Base-by-base conservation (phyloP, 2,329 filamentous ascomycete genomes). In the Epichloe elymi region DNA sequence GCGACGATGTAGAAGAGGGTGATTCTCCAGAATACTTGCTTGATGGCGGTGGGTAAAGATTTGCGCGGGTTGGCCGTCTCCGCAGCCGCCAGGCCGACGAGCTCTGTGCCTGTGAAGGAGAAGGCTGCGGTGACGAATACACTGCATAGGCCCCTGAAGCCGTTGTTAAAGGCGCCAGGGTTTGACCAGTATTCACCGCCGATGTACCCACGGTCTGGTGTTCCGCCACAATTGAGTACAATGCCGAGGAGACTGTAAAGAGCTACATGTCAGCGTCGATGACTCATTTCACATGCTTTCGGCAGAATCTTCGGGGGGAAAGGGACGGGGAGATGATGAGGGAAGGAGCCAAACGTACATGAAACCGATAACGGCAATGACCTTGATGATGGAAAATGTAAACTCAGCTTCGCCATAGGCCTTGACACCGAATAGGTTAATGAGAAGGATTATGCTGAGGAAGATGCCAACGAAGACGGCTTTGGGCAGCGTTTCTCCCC, bases 21-120 rank as follows among this genome's bases (percentile, higher is more conserved):
- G 62, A 95, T 95, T 61, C 90, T 84, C 89, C 90, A 96, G 67
- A 95, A 95, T 20, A 95, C 88, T 65, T 95, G 89, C 70, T 94
- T 95, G 60, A 94, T 82, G 12, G 90, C 90, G 0, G 82, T 88
- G 0, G 90, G 90, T 0, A 96, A 74, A 1, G 85, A 86, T 63
- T 93, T 87, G 52, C 84, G 77, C 3, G 86, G 86, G 61, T 88
- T 88, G n/a, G 77, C 80, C 1, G 85, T 86, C 64, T 90, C 86
- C 35, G 85, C 86, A 2, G 86, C 85, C 3, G 85, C 85, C 14
- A 90, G 76, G 49, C 85, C 86, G 46, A 88, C 83, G 11, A 88
- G 73, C 63, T 89, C 85, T 1, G 85, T 88, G 11, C 85, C 85
- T 2, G 83, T 79, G 59, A 88, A 89, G 53, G 85, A 74, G 60